phyloP scores from a whole-genome alignment of 1,139 yeast species.

The Nadsonia commutata region DNA sequence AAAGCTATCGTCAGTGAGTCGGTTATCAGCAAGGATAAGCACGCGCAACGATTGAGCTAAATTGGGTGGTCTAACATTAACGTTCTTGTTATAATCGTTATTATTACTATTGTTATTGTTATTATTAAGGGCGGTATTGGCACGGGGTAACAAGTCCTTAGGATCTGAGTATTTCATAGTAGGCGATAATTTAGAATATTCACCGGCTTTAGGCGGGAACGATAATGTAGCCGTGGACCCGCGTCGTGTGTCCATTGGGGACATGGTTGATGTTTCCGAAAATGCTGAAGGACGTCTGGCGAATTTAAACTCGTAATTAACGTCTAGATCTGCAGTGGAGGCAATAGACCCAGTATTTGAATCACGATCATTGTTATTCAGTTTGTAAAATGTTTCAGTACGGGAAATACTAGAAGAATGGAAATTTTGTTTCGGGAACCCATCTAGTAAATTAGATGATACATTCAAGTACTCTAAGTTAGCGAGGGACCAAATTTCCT shows the following conservation, averaged over 20 bases:
- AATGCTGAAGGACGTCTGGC: slow-evolving; percentile 13
- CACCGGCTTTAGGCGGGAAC: neutral
- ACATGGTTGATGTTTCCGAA: slow-evolving; percentile 14
- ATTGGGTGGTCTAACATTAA: slow-evolving; percentile 1
- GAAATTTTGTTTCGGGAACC: slow-evolving; percentile 42
- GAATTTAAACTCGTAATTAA: slow-evolving; percentile 11
- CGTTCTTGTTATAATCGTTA: neutral
- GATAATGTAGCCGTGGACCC: neutral
- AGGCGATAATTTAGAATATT: too few relatives aligned
- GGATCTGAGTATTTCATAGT: too few relatives aligned
- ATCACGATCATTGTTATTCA: too few relatives aligned
- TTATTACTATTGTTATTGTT: neutral
- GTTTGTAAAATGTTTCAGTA: too few relatives aligned
- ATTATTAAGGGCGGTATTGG: neutral
- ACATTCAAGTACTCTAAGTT: slow-evolving; percentile 50
- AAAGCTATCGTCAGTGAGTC: slow-evolving; percentile 65
- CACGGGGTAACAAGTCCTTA: neutral
- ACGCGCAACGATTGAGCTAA: slow-evolving; percentile 31
- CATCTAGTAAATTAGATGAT: slow-evolving; percentile 61
- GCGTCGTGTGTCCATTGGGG: slow-evolving; percentile 13
- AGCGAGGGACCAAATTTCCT: slow-evolving; percentile 50
- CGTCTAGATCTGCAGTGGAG: slow-evolving; percentile 9
- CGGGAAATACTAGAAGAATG: slow-evolving; percentile 12
- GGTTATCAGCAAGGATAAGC: slow-evolving; percentile 68
- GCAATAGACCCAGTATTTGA: slow-evolving; percentile 1